These are phyloP conservation scores for Ottelia alismoides DNA, from an alignment of 106 monocot species.

Conservation along the genomic window DNA sequence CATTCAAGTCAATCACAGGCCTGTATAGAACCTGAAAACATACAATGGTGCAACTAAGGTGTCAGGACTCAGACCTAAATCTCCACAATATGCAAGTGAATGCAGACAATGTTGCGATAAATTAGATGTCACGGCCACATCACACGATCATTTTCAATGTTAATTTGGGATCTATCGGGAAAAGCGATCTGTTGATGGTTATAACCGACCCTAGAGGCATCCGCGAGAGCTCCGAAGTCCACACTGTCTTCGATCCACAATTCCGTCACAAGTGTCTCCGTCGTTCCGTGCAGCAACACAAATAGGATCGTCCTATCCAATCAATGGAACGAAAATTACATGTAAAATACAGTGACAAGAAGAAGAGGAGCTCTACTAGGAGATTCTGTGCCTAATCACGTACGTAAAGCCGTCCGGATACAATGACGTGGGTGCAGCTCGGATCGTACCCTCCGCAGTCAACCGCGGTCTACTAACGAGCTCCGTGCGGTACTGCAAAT, in stretches of 20 bases:
- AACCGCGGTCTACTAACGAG: slow-evolving; percentile 42
- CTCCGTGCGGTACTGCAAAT: slow-evolving; percentile 73
- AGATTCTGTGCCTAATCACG: too few relatives aligned
- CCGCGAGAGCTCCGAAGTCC: slow-evolving; percentile 40
- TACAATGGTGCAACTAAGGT: slow-evolving; percentile 11
- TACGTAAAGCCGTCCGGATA: slow-evolving; percentile 60
- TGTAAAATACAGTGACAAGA: background rate
- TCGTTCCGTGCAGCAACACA: slow-evolving; percentile 70
- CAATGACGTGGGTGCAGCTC: slow-evolving; percentile 79
- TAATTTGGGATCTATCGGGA: too few relatives aligned
- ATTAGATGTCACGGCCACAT: too few relatives aligned
- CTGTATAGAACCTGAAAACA: slow-evolving; percentile 58
- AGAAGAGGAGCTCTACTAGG: background rate
- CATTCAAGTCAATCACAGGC: slow-evolving; percentile 72
- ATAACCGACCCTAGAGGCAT: slow-evolving; percentile 41
- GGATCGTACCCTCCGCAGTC: slow-evolving; percentile 49
- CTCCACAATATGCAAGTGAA: background rate
- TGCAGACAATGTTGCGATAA: background rate
- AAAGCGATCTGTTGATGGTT: too few relatives aligned
- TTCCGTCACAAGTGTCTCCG: slow-evolving; percentile 65
- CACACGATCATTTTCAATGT: too few relatives aligned
- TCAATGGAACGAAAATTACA: background rate
- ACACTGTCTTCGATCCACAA: slow-evolving; percentile 78
- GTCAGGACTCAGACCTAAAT: background rate
- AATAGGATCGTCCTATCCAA: slow-evolving; percentile 62